phyloP scores from a whole-genome alignment of 352 stramenopile genomes.

The Globisporangium camurandrum region DNA sequence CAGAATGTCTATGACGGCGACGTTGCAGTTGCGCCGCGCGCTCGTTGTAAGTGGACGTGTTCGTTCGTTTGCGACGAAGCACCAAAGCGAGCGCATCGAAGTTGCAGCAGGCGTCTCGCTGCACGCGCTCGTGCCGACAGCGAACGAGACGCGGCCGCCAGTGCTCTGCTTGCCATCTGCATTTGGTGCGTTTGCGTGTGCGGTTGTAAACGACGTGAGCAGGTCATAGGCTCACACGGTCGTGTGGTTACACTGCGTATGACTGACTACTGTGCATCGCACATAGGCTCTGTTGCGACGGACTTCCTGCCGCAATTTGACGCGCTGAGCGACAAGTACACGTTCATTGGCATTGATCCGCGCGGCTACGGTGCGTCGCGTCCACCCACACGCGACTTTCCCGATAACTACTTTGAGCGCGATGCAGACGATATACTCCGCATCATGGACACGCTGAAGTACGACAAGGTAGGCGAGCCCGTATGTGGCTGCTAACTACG shows the following conservation, averaged over 20 bases:
- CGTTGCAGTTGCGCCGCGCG: background rate
- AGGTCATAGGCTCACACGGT: background rate
- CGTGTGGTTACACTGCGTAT: background rate
- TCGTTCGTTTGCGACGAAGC: slow-evolving; percentile 12
- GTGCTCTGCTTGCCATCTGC: slow-evolving; percentile 65
- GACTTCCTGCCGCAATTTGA: slow-evolving; percentile 60
- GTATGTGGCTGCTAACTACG: no score
- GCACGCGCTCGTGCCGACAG: slow-evolving; percentile 32
- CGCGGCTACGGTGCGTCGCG: slow-evolving; percentile 47
- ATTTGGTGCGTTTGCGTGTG: slow-evolving; percentile 28
- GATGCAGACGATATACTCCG: slow-evolving; percentile 65
- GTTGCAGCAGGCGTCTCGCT: slow-evolving; percentile 31
- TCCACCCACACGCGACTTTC: slow-evolving; percentile 36
- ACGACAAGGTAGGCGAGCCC: slow-evolving; percentile 52
- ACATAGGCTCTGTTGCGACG: slow-evolving; percentile 29
- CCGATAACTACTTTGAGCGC: slow-evolving; percentile 48
- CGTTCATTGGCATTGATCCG: slow-evolving; percentile 59
- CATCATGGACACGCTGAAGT: slow-evolving; percentile 45
- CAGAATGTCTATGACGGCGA: background rate
- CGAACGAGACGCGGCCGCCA: slow-evolving; percentile 5
- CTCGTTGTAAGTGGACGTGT: background rate
- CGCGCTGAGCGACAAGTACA: slow-evolving; percentile 38
- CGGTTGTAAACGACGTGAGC: background rate
- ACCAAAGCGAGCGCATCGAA: slow-evolving; percentile 28
- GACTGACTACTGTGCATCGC: background rate